Evolutionary conservation across 2,329 filamentous ascomycete species (phyloP).

Genomic region (Rutstroemia sp.): DNA sequence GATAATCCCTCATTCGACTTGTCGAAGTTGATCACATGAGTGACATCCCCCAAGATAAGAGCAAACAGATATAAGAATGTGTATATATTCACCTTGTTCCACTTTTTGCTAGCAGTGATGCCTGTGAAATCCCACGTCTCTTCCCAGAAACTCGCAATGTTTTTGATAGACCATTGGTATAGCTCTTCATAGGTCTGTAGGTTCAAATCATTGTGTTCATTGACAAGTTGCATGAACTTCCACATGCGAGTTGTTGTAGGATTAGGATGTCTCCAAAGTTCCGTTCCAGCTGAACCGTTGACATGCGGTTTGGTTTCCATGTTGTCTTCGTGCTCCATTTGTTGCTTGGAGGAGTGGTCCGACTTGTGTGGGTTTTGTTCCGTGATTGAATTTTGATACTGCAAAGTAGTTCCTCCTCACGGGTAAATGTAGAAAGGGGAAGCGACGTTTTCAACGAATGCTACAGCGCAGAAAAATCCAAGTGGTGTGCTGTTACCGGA

Average conservation of each 20-base stretch:
- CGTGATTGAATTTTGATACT: not conserved
- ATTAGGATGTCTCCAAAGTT: slow-evolving; percentile 65
- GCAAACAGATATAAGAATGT: not conserved
- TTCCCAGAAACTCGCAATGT: slow-evolving; percentile 73
- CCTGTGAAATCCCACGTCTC: slow-evolving; percentile 79
- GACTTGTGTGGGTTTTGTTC: too few relatives aligned
- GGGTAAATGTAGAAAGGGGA: slow-evolving; percentile 1
- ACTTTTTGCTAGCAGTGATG: not conserved
- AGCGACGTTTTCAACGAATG: not conserved
- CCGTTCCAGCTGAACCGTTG: not conserved
- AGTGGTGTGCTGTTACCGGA: too few relatives aligned
- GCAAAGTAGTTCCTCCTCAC: not conserved
- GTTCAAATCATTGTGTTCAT: slow-evolving; percentile 54
- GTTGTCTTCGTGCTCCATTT: not conserved
- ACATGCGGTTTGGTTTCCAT: not conserved
- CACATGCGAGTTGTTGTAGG: slow-evolving; percentile 64
- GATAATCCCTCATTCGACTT: not conserved
- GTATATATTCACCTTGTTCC: not conserved
- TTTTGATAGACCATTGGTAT: slow-evolving; percentile 75
- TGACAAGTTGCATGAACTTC: slow-evolving; percentile 63
- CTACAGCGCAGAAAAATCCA: too few relatives aligned
- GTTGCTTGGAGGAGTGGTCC: not conserved
- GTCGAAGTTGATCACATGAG: slow-evolving; percentile 4
- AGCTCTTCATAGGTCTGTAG: slow-evolving; percentile 66
- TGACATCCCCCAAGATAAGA: not conserved